Evolutionary conservation across 1,284 basidiomycete species (phyloP).

Genomic region (Pseudozyma hubeiensis): DNA sequence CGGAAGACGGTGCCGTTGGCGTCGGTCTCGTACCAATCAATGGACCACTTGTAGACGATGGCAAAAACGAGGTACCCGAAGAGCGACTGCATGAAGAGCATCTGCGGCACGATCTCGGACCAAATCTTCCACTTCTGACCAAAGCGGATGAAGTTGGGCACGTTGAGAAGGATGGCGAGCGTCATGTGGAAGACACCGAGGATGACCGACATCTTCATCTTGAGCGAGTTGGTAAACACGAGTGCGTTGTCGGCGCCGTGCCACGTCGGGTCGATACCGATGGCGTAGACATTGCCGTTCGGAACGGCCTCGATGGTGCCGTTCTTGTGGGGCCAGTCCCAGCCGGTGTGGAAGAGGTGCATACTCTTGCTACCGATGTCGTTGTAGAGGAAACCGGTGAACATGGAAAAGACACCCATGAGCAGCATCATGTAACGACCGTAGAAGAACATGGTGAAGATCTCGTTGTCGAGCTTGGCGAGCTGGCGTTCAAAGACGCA

Average conservation of each 20-base stretch:
- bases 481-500: constrained; percentile 85
- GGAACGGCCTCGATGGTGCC: constrained; percentile 68
- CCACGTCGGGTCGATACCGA: constrained; percentile 96
- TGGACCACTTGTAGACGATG: constrained; percentile 96
- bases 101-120: constrained; percentile 94
- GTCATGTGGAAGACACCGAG: constrained; percentile 99
- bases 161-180: constrained; percentile 93
- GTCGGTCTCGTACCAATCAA: constrained; percentile 83
- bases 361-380: constrained; percentile 97
- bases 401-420: constrained; percentile 92
- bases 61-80: constrained; percentile 96
- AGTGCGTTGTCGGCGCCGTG: constrained; percentile 91
- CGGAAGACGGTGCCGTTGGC: constrained; percentile 70
- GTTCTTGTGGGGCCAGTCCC: constrained; percentile 77
- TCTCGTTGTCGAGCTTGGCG: constrained; percentile 84
- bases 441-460: constrained; percentile 89
- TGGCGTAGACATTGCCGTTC: constrained; percentile 80
- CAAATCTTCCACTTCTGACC: constrained; percentile 86
- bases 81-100: constrained; percentile 96
- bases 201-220: constrained; percentile 99
- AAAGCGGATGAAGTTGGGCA: constrained; percentile 94
- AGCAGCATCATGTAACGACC: constrained; percentile 98
- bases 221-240: constrained; percentile 97
- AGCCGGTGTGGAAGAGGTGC: constrained; percentile 88
- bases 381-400: constrained; percentile 98